These are phyloP conservation scores for Hyaloscypha finlandica DNA, from an alignment of 495 filamentous ascomycete species.

Conservation along the genomic window DNA sequence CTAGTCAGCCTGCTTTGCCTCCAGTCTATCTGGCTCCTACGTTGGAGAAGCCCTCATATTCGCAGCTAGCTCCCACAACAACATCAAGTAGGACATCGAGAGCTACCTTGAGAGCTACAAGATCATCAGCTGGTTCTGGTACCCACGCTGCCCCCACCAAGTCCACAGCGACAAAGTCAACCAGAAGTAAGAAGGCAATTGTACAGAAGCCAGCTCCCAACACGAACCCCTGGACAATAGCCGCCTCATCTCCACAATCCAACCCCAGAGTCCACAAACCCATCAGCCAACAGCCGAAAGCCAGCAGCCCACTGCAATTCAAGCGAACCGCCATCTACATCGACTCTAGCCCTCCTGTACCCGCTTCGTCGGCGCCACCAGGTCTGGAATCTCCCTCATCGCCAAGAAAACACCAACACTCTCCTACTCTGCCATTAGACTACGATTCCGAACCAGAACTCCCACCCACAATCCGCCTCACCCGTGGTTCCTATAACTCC, in stretches of 20 bases:
- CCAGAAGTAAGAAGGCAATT: constrained; percentile 5
- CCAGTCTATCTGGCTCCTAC: constrained; percentile 21
- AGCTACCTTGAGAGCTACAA: neutral
- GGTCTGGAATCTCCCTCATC: neutral
- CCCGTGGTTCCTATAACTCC: neutral
- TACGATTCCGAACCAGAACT: neutral
- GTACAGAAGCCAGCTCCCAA: constrained; percentile 14
- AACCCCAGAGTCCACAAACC: constrained; percentile 6
- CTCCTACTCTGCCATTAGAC: neutral
- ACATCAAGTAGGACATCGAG: neutral
- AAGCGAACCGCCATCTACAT: neutral
- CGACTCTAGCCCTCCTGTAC: neutral
- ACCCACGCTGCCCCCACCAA: constrained; percentile 1
- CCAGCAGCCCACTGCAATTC: constrained; percentile 1
- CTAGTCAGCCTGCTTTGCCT: constrained; percentile 14
- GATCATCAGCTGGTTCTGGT: neutral
- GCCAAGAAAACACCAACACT: constrained; percentile 1
- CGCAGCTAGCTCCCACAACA: neutral
- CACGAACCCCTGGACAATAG: constrained; percentile 27
- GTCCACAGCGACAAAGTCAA: neutral
- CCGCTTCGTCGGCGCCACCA: neutral
- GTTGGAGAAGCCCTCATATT: constrained; percentile 9
- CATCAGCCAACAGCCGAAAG: constrained; percentile 6
- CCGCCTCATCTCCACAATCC: constrained; percentile 1
- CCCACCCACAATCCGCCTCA: neutral